phyloP scores from a whole-genome alignment of 1,139 yeast species.

The Candida buenavistaensis region DNA sequence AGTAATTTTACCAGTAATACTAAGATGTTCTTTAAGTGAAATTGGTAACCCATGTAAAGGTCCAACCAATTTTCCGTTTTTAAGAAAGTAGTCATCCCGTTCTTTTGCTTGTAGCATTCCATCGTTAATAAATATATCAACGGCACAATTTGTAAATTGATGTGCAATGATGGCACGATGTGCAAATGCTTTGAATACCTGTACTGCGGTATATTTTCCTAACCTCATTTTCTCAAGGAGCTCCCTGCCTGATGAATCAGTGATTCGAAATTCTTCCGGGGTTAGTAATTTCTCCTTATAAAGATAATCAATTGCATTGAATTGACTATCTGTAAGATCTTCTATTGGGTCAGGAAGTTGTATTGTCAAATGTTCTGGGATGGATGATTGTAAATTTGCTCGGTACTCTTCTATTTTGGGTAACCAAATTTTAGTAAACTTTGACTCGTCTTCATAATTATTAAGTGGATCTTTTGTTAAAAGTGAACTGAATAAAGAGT shows the following conservation, averaged over 20 bases:
- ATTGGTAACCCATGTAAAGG: constrained; percentile 81
- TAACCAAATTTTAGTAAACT: constrained; percentile 34
- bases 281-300: constrained; percentile 44
- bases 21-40: constrained; percentile 73
- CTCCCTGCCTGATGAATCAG: constrained; percentile 41
- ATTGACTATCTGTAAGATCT: constrained; percentile 38
- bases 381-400: constrained; percentile 38
- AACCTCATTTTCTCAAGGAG: constrained; percentile 36
- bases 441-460: constrained; percentile 38
- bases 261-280: constrained; percentile 45
- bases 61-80: constrained; percentile 63
- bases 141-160: constrained; percentile 38
- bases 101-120: constrained; percentile 35
- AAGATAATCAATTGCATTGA: constrained; percentile 48
- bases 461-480: constrained; percentile 33
- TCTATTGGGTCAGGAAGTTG: constrained; percentile 43
- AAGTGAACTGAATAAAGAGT: constrained; percentile 18
- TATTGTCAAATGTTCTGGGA: constrained; percentile 42
- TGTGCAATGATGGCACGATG: constrained; percentile 46
- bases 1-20: constrained; percentile 55
- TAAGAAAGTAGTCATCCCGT: constrained; percentile 40
- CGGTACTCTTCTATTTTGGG: constrained; percentile 55
- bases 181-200: constrained; percentile 52
- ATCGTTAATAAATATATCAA: constrained; percentile 34
- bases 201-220: constrained; percentile 39